These are phyloP conservation scores for Xerocomellus chrysenteron DNA, from an alignment of 768 basidiomycete species.

Conservation along the genomic window DNA sequence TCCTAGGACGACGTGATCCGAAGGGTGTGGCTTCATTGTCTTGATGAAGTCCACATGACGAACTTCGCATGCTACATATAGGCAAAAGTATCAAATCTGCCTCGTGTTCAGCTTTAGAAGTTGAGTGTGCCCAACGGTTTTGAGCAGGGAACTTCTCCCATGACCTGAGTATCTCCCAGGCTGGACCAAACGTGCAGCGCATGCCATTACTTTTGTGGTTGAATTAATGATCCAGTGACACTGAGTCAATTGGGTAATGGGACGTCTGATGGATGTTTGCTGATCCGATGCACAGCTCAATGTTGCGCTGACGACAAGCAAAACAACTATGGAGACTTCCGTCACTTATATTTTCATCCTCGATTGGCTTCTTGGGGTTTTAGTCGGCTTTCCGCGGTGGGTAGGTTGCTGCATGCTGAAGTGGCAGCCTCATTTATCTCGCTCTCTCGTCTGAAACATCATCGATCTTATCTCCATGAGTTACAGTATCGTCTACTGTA, in stretches of 20 bases:
- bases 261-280: not conserved
- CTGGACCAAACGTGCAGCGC: not conserved
- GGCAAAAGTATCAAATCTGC: constrained; percentile 2
- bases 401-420: not conserved
- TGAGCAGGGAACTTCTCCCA: constrained; percentile 1
- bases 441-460: constrained; percentile 13
- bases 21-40: constrained; percentile 9
- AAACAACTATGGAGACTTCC: not conserved
- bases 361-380: constrained; percentile 16
- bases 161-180: not conserved
- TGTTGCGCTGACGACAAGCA: constrained; percentile 11
- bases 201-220: not conserved
- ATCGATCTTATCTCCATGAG: constrained; percentile 9
- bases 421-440: not conserved
- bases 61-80: constrained; percentile 3
- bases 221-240: not conserved
- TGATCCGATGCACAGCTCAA: constrained; percentile 9
- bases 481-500: not conserved
- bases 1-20: constrained; percentile 12
- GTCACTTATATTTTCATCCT: constrained; percentile 13
- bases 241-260: not conserved
- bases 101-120: constrained; percentile 17
- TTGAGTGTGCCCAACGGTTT: not conserved
- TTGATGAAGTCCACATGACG: constrained; percentile 16
- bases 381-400: constrained; percentile 26